phyloP scores from a whole-genome alignment of 2,329 filamentous ascomycete genomes.

The Stromatinia cepivora region DNA sequence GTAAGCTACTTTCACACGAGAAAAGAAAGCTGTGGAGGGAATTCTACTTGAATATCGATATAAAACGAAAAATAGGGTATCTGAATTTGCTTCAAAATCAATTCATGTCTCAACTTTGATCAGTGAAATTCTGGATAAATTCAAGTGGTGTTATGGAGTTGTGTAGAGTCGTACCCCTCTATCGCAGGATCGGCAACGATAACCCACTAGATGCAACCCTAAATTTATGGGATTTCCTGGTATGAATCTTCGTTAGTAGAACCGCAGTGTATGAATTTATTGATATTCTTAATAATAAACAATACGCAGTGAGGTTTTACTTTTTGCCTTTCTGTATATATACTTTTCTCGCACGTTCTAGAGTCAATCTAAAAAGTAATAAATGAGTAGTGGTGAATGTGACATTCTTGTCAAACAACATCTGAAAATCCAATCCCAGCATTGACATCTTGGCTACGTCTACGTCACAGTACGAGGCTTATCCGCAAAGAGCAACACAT shows the following conservation, averaged over 20 bases:
- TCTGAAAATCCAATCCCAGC: not conserved
- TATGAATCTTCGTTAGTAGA: not conserved
- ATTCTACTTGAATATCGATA: not conserved
- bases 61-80: not conserved
- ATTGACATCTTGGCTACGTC: constrained; percentile 5
- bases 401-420: not conserved
- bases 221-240: not conserved
- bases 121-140: accelerated
- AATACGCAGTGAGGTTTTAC: not conserved
- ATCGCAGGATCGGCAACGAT: not conserved
- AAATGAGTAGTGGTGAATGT: not conserved
- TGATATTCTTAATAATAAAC: not conserved
- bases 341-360: not conserved
- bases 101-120: not conserved
- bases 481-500: constrained; percentile 10
- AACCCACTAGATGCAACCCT: constrained; percentile 3
- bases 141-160: not conserved
- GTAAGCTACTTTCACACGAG: not conserved
- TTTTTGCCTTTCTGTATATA: not conserved
- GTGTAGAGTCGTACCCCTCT: not conserved
- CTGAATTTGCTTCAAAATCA: not conserved
- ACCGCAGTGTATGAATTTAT: not conserved
- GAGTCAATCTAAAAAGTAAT: not conserved
- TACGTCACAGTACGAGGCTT: constrained; percentile 15
- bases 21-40: too few relatives aligned